Conservation (phyloP, 1,139 yeast species). For the Kluyveromyces sp. region DNA sequence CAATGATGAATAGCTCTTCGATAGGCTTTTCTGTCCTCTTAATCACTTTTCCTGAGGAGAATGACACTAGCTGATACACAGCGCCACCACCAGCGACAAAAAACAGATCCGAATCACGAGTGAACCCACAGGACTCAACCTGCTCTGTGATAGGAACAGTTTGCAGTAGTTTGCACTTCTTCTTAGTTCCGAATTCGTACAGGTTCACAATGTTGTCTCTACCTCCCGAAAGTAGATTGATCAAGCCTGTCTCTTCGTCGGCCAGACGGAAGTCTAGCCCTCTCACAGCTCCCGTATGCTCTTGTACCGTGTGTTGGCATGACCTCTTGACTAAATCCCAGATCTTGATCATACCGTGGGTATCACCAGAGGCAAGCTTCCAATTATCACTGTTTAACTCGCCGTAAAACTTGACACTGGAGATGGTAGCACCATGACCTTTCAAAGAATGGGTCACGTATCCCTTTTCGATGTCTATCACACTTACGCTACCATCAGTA, state of each 20-base stretch:
- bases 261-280: constrained; percentile 58
- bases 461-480: constrained; percentile 88
- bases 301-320: constrained; percentile 55
- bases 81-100: constrained; percentile 84
- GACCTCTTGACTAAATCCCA: constrained; percentile 89
- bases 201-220: constrained; percentile 60
- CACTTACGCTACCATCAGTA: constrained; percentile 86
- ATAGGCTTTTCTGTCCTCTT: constrained; percentile 47
- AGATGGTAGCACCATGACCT: constrained; percentile 92
- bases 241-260: constrained; percentile 36
- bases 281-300: constrained; percentile 81
- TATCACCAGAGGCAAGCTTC: constrained; percentile 81
- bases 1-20: constrained; percentile 66
- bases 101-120: constrained; percentile 33
- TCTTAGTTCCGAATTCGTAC: constrained; percentile 49
- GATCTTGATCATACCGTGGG: constrained; percentile 73
- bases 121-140: constrained; percentile 75
- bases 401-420: constrained; percentile 70
- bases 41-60: constrained; percentile 34
- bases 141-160: constrained; percentile 72
- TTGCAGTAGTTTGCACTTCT: constrained; percentile 48
- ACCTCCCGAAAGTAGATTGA: constrained; percentile 69
- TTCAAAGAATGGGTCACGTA: constrained; percentile 82
- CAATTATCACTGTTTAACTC: constrained; percentile 63
- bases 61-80: constrained; percentile 55